These are phyloP conservation scores for Myxozyma sirexii DNA, from an alignment of 805 yeast species.

Conservation along the genomic window DNA sequence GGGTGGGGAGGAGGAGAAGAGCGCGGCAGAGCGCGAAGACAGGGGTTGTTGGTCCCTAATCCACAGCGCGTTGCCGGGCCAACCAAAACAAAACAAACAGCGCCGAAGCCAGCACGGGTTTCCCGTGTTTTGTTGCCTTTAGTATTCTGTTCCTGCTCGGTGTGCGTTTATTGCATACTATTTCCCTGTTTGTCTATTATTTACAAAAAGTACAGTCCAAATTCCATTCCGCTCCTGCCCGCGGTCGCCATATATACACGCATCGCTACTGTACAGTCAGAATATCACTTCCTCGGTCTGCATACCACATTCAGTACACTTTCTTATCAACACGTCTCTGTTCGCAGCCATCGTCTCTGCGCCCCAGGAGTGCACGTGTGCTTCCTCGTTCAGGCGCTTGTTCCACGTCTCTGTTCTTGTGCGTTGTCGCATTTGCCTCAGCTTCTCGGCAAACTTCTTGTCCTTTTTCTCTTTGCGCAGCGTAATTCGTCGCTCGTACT, in stretches of 20 bases:
- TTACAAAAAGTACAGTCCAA: neutral
- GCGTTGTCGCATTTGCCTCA: slow-evolving; percentile 84
- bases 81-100: slow-evolving; percentile 29
- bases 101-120: neutral
- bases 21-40: slow-evolving; percentile 13
- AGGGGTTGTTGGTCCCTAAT: slow-evolving; percentile 21
- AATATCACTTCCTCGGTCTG: slow-evolving; percentile 76
- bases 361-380: slow-evolving; percentile 78
- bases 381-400: slow-evolving; percentile 58
- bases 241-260: too few relatives aligned
- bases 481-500: slow-evolving; percentile 83
- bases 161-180: neutral
- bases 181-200: neutral
- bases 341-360: slow-evolving; percentile 44
- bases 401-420: slow-evolving; percentile 91
- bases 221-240: too few relatives aligned
- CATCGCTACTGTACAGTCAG: too few relatives aligned
- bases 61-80: slow-evolving; percentile 24
- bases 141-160: neutral
- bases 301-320: slow-evolving; percentile 81
- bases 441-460: slow-evolving; percentile 71
- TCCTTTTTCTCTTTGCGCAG: slow-evolving; percentile 73
- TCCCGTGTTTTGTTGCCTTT: neutral
- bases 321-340: slow-evolving; percentile 53
- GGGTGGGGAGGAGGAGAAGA: neutral